phyloP scores from a whole-genome alignment of 2,329 filamentous ascomycete species.

The Alternaria triticina region DNA sequence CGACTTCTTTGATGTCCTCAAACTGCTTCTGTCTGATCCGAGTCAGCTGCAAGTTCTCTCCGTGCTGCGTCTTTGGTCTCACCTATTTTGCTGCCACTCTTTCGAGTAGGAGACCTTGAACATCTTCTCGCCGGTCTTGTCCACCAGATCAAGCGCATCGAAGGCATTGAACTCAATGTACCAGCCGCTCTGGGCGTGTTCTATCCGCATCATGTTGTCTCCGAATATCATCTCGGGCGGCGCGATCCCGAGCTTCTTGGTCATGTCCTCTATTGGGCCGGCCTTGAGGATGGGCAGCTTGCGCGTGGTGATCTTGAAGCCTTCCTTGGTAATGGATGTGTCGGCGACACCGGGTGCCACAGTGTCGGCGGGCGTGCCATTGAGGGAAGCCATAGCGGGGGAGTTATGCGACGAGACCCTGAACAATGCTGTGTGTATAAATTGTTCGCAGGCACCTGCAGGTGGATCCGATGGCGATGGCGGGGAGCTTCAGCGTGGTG shows the following conservation, averaged over 20 bases:
- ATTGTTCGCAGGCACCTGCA: not conserved
- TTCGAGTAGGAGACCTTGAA: conserved; percentile 91
- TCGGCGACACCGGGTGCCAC: conserved; percentile 42
- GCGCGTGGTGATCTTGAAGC: conserved; percentile 78
- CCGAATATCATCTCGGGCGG: conserved; percentile 99
- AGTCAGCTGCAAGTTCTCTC: conserved; percentile 11
- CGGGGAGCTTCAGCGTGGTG: conserved; percentile 4
- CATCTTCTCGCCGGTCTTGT: conserved; percentile 92
- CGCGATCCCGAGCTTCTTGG: conserved; percentile 77
- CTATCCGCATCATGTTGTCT: conserved; percentile 82
- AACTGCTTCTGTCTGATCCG: conserved; percentile 73
- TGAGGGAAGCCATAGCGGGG: conserved; percentile 31
- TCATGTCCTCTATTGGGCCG: conserved; percentile 86
- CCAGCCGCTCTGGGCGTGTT: conserved; percentile 79
- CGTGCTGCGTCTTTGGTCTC: conserved; percentile 1
- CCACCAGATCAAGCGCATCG: conserved; percentile 86
- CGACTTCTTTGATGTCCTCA: conserved; percentile 86
- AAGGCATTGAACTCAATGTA: conserved; percentile 80
- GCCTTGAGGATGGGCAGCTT: conserved; percentile 96
- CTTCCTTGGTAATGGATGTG: conserved; percentile 48
- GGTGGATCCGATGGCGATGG: conserved; percentile 20
- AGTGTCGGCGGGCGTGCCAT: conserved; percentile 43
- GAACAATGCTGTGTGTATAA: not conserved
- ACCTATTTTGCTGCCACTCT: conserved; percentile 79
- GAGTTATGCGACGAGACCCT: not conserved